Evolutionary conservation across 139 green algal species (phyloP), one percentile per base, ranked within the genome.

Genomic region (Coelastrella sp.): DNA sequence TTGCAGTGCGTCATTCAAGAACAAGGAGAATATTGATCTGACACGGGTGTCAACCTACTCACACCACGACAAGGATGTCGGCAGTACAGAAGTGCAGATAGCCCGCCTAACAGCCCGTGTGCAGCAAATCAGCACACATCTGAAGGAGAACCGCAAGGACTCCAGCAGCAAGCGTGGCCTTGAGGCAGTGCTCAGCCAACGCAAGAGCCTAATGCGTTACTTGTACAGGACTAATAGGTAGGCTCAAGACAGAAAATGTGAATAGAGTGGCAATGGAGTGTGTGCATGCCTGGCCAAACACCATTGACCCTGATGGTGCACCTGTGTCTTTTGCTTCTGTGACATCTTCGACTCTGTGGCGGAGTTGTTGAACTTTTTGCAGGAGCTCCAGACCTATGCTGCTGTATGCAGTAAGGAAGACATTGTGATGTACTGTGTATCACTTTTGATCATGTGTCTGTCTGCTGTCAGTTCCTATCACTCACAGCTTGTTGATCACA

Each of bases 151-250:
- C 88, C 86, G 80, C 41, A 95, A 96, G 89, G 94, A 97, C 86
- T 85, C 88, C 78, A 79, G 90, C 38, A 89, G 86, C 11, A 87
- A 88, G 53, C 88, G 90, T 2, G 94, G 94, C 13, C 89, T 97
- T 51, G 63, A 91, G 84, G 75, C 68, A 21, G 92, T 96, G 51
- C 85, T 97, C 5, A 77, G 60, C 45, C 85, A 93, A 81, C 82
- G 94, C 66, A 94, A 92, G 75, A 88, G 69, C 15, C 88, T 96
- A 35, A 85, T 97, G 77, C 87, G 93, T 77, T 97, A 97, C 89
- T 81, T 97, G 32, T 93, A 93, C 86, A 86, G 69, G 25, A 88
- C 79, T 4, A 81, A 95, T 85, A 89, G 90, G 90, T 89, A 38
- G 11, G 64, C 64, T 23, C 32, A 43, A 41, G n/a, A 30, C 64